These are phyloP conservation scores for Saccharomyces kudriavzevii DNA, from an alignment of 805 yeast species.

Conservation along the genomic window DNA sequence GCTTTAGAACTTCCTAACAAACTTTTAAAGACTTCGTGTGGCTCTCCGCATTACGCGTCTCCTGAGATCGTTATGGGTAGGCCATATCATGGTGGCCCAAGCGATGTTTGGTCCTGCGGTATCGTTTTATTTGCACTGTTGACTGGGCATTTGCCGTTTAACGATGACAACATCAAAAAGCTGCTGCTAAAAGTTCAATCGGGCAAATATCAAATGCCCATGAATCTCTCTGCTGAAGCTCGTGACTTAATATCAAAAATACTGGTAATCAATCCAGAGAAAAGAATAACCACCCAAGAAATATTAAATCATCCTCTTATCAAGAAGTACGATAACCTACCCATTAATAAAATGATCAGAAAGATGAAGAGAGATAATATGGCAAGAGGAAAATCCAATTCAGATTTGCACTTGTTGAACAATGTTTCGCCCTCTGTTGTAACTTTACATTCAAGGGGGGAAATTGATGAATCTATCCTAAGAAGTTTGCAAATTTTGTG, in stretches of 20 bases:
- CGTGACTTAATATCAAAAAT: slow-evolving; percentile 55
- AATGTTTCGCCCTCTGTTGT: slow-evolving; percentile 10
- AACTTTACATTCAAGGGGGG: slow-evolving; percentile 29
- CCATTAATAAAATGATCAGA: slow-evolving; percentile 15
- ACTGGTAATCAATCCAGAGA: slow-evolving; percentile 62
- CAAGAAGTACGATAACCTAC: slow-evolving; percentile 45
- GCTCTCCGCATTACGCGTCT: slow-evolving; percentile 84
- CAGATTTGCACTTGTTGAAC: slow-evolving; percentile 21
- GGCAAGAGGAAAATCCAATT: slow-evolving; percentile 20
- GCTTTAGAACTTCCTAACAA: slow-evolving; percentile 67
- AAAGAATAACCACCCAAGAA: slow-evolving; percentile 60
- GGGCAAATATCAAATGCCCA: slow-evolving; percentile 69
- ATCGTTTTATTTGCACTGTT: slow-evolving; percentile 69
- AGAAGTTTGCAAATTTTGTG: slow-evolving; percentile 70
- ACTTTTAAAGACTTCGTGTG: slow-evolving; percentile 72
- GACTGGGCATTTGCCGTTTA: slow-evolving; percentile 78
- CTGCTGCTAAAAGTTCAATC: slow-evolving; percentile 66
- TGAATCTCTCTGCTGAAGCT: slow-evolving; percentile 54
- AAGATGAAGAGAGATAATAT: background rate
- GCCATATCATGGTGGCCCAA: slow-evolving; percentile 74
- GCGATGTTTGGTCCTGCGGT: slow-evolving; percentile 87
- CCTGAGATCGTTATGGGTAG: slow-evolving; percentile 78
- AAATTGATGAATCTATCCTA: slow-evolving; percentile 65
- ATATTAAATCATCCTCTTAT: slow-evolving; percentile 74
- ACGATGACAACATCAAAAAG: slow-evolving; percentile 70